Evolutionary conservation across 2,329 filamentous ascomycete species (phyloP).

Genomic region (Stachybotrys elegans): DNA sequence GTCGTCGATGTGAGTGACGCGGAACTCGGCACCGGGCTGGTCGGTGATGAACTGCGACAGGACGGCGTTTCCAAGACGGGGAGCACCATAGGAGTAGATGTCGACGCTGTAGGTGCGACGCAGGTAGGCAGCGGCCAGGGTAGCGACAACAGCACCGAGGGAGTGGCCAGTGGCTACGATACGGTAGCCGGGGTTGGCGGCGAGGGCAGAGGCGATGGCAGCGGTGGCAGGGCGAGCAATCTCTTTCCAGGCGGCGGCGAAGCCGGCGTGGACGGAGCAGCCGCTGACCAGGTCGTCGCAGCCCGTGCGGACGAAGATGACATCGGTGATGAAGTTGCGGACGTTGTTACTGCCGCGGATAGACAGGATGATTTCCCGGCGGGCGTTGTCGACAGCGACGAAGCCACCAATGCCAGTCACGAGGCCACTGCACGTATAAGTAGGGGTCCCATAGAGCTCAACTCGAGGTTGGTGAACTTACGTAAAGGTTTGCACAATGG

Average conservation of each 20-base stretch:
- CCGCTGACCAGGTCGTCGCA: constrained; percentile 24
- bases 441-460: constrained; percentile 3
- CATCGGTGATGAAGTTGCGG: constrained; percentile 59
- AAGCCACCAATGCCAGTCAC: constrained; percentile 44
- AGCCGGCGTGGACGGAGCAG: constrained; percentile 54
- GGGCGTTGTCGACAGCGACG: constrained; percentile 42
- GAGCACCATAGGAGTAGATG: constrained; percentile 63
- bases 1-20: constrained; percentile 63
- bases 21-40: constrained; percentile 50
- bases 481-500: constrained; percentile 36
- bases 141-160: constrained; percentile 61
- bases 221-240: constrained; percentile 35
- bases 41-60: constrained; percentile 49
- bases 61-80: constrained; percentile 55
- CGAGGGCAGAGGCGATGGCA: constrained; percentile 37
- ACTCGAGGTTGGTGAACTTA: constrained; percentile 15
- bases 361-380: constrained; percentile 51
- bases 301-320: constrained; percentile 23
- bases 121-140: constrained; percentile 53
- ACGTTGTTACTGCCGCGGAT: constrained; percentile 55
- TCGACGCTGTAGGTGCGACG: constrained; percentile 44
- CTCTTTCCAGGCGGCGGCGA: constrained; percentile 54
- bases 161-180: constrained; percentile 63
- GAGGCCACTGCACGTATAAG: constrained; percentile 27
- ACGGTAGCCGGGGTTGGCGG: constrained; percentile 43